phyloP scores from a whole-genome alignment of 768 basidiomycete genomes.

The Lanmaoa pseudosensibilis region DNA sequence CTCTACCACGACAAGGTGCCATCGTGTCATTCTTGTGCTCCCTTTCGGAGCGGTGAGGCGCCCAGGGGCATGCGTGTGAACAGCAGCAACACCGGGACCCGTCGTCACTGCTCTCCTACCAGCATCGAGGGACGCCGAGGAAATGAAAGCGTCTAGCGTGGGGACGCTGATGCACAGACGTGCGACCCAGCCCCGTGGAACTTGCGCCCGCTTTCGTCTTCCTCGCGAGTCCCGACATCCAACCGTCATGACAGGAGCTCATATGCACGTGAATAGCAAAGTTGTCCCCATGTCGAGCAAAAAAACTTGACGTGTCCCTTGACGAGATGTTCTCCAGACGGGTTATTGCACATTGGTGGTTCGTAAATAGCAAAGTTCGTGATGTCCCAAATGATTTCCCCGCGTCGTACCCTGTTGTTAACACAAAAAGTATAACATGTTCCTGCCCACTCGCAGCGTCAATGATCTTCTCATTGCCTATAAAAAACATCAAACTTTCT shows the following conservation, averaged over 20 bases:
- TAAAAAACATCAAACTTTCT: slow-evolving; percentile 10
- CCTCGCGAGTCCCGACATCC: slow-evolving; percentile 44
- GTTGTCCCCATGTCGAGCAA: background rate
- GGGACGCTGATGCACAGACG: slow-evolving; percentile 50
- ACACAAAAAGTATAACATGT: slow-evolving; percentile 3
- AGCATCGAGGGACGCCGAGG: slow-evolving; percentile 49
- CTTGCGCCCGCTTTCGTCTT: slow-evolving; percentile 54
- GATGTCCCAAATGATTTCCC: slow-evolving; percentile 1
- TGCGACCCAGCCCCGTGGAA: slow-evolving; percentile 51
- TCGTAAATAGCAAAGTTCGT: slow-evolving; percentile 13
- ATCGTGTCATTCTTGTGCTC: slow-evolving; percentile 58
- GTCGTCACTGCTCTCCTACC: slow-evolving; percentile 61
- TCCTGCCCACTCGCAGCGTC: background rate
- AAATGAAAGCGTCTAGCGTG: slow-evolving; percentile 56
- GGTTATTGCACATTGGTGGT: slow-evolving; percentile 4
- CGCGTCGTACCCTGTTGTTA: background rate
- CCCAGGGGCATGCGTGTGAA: slow-evolving; percentile 60
- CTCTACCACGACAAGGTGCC: slow-evolving; percentile 58
- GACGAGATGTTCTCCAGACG: slow-evolving; percentile 5
- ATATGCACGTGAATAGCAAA: slow-evolving; percentile 36
- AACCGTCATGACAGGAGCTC: slow-evolving; percentile 41
- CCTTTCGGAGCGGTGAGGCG: slow-evolving; percentile 49
- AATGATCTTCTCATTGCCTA: slow-evolving; percentile 2
- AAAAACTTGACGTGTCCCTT: background rate
- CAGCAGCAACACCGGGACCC: slow-evolving; percentile 49